phyloP scores from a whole-genome alignment of 129 eudicot genomes.

The Silybum marianum region DNA sequence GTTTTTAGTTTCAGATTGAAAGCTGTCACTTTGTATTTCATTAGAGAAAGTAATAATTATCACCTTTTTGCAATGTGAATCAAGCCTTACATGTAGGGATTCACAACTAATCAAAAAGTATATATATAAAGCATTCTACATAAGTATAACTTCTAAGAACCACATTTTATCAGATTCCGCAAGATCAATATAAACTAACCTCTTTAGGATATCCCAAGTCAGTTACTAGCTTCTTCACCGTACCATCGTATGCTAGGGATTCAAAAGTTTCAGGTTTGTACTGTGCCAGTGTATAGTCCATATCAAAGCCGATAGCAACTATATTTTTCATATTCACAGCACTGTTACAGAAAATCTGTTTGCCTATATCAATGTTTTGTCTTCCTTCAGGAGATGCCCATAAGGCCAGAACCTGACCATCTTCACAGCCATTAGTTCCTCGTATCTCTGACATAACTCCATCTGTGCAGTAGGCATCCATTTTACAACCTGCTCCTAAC shows the following conservation, averaged over 20 bases:
- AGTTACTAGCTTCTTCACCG: slow-evolving; percentile 76
- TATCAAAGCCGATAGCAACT: slow-evolving; percentile 95
- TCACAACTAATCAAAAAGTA: not conserved
- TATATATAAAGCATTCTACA: not conserved
- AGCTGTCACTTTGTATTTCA: not conserved
- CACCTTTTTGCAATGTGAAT: not conserved
- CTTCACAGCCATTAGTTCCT: slow-evolving; percentile 30
- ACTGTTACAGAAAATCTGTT: slow-evolving; percentile 82
- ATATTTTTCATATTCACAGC: slow-evolving; percentile 79
- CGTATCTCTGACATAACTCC: slow-evolving; percentile 27
- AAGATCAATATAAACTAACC: slow-evolving; percentile 47
- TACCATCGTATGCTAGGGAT: slow-evolving; percentile 94
- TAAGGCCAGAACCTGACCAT: slow-evolving; percentile 40
- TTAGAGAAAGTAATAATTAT: not conserved
- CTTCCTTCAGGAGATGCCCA: slow-evolving; percentile 76
- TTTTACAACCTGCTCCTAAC: slow-evolving; percentile 38
- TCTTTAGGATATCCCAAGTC: slow-evolving; percentile 83
- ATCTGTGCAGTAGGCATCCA: slow-evolving; percentile 41
- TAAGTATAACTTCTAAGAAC: not conserved
- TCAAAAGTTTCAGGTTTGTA: slow-evolving; percentile 93
- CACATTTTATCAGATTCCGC: not conserved
- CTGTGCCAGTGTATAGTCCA: slow-evolving; percentile 95
- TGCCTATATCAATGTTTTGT: slow-evolving; percentile 56
- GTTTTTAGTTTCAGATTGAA: not conserved
- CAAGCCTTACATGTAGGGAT: not conserved